Conservation (phyloP, 805 yeast genomes). For the Wickerhamiella dianesei region DNA sequence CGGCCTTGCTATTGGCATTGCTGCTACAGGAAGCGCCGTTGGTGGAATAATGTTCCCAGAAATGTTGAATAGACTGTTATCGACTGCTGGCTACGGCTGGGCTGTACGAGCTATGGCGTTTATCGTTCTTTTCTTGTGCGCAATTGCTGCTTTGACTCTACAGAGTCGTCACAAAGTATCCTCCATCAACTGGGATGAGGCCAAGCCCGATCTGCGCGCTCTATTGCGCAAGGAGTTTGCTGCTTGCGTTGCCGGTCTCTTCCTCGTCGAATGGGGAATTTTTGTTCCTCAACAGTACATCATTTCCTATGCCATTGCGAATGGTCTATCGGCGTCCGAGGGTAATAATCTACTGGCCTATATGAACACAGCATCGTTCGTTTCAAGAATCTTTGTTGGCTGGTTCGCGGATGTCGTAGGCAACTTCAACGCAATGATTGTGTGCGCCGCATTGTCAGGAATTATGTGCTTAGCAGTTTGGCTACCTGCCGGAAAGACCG, state of each 20-base stretch:
- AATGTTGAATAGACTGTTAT: slow-evolving; percentile 33
- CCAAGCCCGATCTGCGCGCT: slow-evolving; percentile 20
- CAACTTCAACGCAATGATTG: slow-evolving; percentile 39
- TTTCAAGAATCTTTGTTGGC: slow-evolving; percentile 46
- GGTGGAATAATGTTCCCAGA: slow-evolving; percentile 53
- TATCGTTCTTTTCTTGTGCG: slow-evolving; percentile 16
- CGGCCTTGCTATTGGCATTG: slow-evolving; percentile 46
- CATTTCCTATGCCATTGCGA: slow-evolving; percentile 40
- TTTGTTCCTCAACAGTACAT: slow-evolving; percentile 40
- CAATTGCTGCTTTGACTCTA: slow-evolving; percentile 25
- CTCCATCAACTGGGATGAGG: slow-evolving; percentile 18
- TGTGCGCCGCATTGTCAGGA: slow-evolving; percentile 32
- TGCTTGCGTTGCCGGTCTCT: slow-evolving; percentile 20
- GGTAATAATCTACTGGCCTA: slow-evolving; percentile 33
- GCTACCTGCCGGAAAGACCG: slow-evolving; percentile 37
- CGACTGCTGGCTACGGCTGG: slow-evolving; percentile 44
- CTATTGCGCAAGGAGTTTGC: slow-evolving; percentile 19
- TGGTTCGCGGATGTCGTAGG: slow-evolving; percentile 41
- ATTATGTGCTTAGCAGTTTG: slow-evolving; percentile 36
- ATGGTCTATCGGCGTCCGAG: slow-evolving; percentile 26
- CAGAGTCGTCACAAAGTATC: slow-evolving; percentile 23
- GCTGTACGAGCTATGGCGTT: slow-evolving; percentile 37
- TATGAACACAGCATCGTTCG: slow-evolving; percentile 34
- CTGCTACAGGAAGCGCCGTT: slow-evolving; percentile 49
- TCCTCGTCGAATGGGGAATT: slow-evolving; percentile 36